Percentiles rank a stretch among this genome's conserved stretches.
These are phyloP conservation scores for Lachnellula willkommii DNA, from an alignment of 2,329 filamentous ascomycete genomes.

Conservation along the genomic window DNA sequence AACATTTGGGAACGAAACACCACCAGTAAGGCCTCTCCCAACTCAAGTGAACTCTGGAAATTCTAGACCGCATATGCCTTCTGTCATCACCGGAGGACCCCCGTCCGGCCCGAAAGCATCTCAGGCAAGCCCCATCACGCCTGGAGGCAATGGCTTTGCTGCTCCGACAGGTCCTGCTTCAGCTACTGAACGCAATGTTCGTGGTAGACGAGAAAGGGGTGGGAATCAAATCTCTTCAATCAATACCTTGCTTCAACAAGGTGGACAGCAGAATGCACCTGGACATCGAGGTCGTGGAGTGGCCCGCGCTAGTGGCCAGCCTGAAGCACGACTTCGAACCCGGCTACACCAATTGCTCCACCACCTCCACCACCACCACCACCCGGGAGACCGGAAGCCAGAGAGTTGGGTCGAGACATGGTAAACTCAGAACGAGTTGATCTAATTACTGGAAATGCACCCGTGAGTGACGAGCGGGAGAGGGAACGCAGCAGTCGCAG, in stretches of 20 bases:
- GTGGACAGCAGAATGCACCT: slow-evolving; percentile 38
- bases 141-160: slow-evolving; percentile 23
- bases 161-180: slow-evolving; percentile 32
- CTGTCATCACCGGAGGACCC: slow-evolving; percentile 24
- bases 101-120: slow-evolving; percentile 30
- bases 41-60: slow-evolving; percentile 31
- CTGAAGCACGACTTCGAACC: slow-evolving; percentile 47
- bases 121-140: slow-evolving; percentile 24
- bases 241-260: slow-evolving; percentile 52
- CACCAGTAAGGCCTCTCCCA: slow-evolving; percentile 24
- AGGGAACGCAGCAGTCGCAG: slow-evolving; percentile 26
- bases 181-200: slow-evolving; percentile 25
- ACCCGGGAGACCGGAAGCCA: slow-evolving; percentile 20
- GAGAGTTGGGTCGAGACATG: slow-evolving; percentile 21
- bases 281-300: slow-evolving; percentile 30
- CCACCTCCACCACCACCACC: slow-evolving; percentile 48
- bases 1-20: slow-evolving; percentile 22
- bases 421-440: slow-evolving; percentile 27
- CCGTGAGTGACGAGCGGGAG: slow-evolving; percentile 19
- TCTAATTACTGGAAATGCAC: slow-evolving; percentile 23
- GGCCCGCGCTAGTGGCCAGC: slow-evolving; percentile 37
- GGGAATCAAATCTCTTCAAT: slow-evolving; percentile 50
- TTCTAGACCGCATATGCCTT: slow-evolving; percentile 30
- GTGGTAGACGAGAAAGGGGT: slow-evolving; percentile 33
- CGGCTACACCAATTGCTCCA: slow-evolving; percentile 48